phyloP scores from a whole-genome alignment of 1,284 basidiomycete species.

The Irpex lacteus region DNA sequence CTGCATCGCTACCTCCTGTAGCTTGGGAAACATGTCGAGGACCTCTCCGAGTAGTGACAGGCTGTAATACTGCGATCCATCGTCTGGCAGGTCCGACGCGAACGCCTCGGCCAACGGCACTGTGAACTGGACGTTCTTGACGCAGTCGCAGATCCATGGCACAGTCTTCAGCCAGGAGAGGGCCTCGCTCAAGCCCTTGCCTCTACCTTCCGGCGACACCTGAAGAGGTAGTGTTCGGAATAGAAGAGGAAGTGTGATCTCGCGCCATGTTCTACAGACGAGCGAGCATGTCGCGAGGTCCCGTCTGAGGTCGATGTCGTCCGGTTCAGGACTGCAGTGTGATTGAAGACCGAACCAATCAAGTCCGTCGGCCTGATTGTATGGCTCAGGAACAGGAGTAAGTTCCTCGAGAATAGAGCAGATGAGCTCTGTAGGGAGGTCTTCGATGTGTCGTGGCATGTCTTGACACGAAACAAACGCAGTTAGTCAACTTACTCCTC shows the following conservation, averaged over 20 bases:
- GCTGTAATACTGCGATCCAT: neutral
- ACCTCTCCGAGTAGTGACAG: neutral
- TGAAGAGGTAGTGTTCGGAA: neutral
- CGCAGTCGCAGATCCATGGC: neutral
- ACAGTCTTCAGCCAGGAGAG: neutral
- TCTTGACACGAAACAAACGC: neutral
- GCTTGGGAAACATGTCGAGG: neutral
- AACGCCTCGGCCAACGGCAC: neutral
- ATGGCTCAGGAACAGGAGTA: neutral
- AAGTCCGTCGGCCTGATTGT: neutral
- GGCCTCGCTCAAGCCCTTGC: neutral
- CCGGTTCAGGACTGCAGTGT: neutral
- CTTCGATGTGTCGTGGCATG: neutral
- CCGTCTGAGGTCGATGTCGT: neutral
- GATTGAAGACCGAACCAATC: neutral
- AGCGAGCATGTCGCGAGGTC: neutral
- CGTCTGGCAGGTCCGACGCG: neutral
- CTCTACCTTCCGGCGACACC: neutral
- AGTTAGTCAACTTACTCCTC: neutral
- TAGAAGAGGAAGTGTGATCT: neutral
- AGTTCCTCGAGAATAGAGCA: neutral
- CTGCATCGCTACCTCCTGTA: neutral
- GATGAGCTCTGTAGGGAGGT: neutral
- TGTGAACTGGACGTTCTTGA: neutral
- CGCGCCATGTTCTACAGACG: neutral